These are phyloP conservation scores for Flaveria ramosissima DNA, from an alignment of 129 eudicot species.

Conservation along the genomic window DNA sequence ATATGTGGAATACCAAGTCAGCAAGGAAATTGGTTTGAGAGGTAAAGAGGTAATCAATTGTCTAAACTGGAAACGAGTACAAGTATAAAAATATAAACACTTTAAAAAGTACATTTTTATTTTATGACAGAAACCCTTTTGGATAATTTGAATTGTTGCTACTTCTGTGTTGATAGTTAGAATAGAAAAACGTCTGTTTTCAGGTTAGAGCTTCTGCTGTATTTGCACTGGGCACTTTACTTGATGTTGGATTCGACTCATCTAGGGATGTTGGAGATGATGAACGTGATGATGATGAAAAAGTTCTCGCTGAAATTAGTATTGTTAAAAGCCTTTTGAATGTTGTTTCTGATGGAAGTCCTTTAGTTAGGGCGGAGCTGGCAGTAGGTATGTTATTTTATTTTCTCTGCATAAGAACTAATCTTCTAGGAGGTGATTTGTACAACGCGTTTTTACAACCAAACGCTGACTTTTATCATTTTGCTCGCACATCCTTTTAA, in stretches of 20 bases:
- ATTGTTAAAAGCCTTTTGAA: slow-evolving; percentile 74
- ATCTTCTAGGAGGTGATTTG: neutral
- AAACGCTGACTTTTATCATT: neutral
- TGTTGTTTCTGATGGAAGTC: slow-evolving; percentile 97
- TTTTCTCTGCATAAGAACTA: neutral
- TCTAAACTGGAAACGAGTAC: neutral
- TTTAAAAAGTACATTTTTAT: neutral
- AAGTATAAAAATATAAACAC: neutral
- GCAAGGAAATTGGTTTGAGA: neutral
- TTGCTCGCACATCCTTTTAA: neutral
- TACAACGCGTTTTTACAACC: neutral
- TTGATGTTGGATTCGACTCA: slow-evolving; percentile 86
- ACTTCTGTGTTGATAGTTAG: neutral
- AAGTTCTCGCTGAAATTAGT: slow-evolving; percentile 66
- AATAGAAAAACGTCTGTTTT: slow-evolving; percentile 6
- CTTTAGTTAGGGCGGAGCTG: slow-evolving; percentile 92
- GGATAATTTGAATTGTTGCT: neutral
- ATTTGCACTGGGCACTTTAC: slow-evolving; percentile 86
- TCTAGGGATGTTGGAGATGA: slow-evolving; percentile 80
- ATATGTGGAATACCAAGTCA: neutral
- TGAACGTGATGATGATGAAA: slow-evolving; percentile 95
- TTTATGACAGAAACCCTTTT: neutral
- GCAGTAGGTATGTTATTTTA: slow-evolving; percentile 74
- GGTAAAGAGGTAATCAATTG: neutral
- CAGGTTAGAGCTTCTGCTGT: slow-evolving; percentile 98